Base-by-base conservation (phyloP, 179 eudicot genomes). In the Beta macrorhiza region DNA sequence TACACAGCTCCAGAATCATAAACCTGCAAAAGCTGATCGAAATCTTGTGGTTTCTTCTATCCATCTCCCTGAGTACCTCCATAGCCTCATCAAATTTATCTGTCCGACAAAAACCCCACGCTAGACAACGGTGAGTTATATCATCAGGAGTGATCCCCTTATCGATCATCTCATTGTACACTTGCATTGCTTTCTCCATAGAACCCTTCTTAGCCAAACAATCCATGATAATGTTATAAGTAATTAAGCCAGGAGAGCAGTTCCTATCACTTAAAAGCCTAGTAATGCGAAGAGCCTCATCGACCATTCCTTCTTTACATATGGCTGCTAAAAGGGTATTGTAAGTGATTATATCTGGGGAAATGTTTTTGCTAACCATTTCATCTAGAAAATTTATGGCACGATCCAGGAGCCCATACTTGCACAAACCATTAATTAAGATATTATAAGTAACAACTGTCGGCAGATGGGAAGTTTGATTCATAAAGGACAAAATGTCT, bases 221-320 rank as follows among this genome's bases (percentile, higher is more conserved):
- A 83, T 95, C 95, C 72, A 95, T 90, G 83, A 93, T 86, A 61
- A 86, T 92, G 80, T 93, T 93, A 77, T 90, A 93, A 9, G 94
- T 89, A 67, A 91, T 84, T 82, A 90, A 81, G 80, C 78, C 83
- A 62, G 93, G 95, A 78, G 90, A 80, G 79, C 85, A 89, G 37
- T 81, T 78, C 17, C 87, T 82, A 72, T 89, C 87, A 63, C 78
- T 76, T 67, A 93, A 79, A 69, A 82, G 82, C 61, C 90, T 77
- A 84, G 91, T 82, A 81, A 93, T 77, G 65, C 84, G 82, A 79
- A 95, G 83, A 74, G 94, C 92, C 79, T 91, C 92, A 74, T 90
- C 91, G 61, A 78, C 78, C 94, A 93, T 85, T 56, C 82, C 91
- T 86, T 93, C 99, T 83, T 87, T 89, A 82, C 90, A 89, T 64